phyloP scores from a whole-genome alignment of 805 yeast species.

The Teunomyces pallodes region DNA sequence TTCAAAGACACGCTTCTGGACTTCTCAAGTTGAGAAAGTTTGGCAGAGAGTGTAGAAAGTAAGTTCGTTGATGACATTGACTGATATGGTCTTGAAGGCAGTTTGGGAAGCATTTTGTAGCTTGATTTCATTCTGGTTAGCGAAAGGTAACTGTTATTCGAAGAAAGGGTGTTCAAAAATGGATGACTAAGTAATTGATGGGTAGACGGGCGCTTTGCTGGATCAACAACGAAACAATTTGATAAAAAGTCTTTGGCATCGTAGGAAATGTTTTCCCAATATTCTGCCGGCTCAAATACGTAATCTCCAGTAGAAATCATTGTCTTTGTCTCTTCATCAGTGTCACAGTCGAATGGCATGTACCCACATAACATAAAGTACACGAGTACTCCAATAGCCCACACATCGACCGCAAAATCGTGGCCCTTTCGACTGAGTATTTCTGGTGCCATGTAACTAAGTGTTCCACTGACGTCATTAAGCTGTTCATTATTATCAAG shows the following conservation, averaged over 20 bases:
- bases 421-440: constrained; percentile 53
- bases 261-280: constrained; percentile 50
- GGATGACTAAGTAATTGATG: constrained; percentile 45
- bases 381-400: constrained; percentile 75
- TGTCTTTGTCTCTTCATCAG: constrained; percentile 62
- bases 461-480: constrained; percentile 61
- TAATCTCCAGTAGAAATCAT: constrained; percentile 62
- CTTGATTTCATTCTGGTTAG: constrained; percentile 7
- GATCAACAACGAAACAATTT: constrained; percentile 49
- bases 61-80: constrained; percentile 5
- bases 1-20: constrained; percentile 10
- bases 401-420: constrained; percentile 60
- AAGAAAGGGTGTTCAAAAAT: constrained; percentile 15
- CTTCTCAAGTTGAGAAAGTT: constrained; percentile 12
- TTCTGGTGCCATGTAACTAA: constrained; percentile 77
- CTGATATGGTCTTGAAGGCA: not conserved
- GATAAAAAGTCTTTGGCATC: constrained; percentile 60
- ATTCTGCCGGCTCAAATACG: constrained; percentile 58
- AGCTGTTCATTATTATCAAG: constrained; percentile 27
- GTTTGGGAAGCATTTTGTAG: not conserved
- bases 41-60: constrained; percentile 10
- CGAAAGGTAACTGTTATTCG: constrained; percentile 1
- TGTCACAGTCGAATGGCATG: constrained; percentile 75
- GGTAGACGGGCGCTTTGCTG: constrained; percentile 46
- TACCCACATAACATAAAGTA: constrained; percentile 73